Evolutionary conservation across 768 basidiomycete species (phyloP), one percentile per base, ranked within the genome.

Genomic region (Hypholoma fasciculare): DNA sequence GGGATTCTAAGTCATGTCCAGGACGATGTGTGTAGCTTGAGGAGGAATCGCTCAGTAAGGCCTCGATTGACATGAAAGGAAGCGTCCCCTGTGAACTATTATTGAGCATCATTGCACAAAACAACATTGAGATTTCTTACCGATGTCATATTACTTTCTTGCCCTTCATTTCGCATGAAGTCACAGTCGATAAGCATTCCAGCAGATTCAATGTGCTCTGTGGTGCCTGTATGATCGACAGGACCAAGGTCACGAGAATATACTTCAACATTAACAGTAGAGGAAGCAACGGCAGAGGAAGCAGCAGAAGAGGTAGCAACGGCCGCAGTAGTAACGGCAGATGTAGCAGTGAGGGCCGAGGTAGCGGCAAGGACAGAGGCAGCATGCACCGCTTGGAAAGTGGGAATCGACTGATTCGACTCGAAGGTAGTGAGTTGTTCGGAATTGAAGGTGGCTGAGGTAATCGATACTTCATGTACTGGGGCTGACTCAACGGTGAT

Each of bases 161-260:
- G 30, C 30, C 30, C 36, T 26, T 4, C 19, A 14, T 26, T 6
- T n/a, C 38, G 53, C 53, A 54, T 56, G 36, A 48, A 56, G 12
- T 56, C 54, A 19, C 37, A 48, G 46, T 56, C 54, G 19, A 56
- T 56, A n/a, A 56, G 2, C 44, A 56, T 49, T 4, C 54, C 54
- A 48, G 46, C 34, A 8, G 36, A n/a, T 26, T 47, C 44, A 14
- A 56, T 56, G 20, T 13, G 23, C 47, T 56, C 46, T 19, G 34
- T 14, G 13, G 47, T 47, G 13, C 54, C 54, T 9, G 9, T 30
- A 30, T 30, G 7, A 30, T 30, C 27, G 7, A 30, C 27, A 7
- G 27, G 27, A 4, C 27, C 7, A 14, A 30, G 4, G 27, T 30
- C 27, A 30, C n/a, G n/a, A n/a, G n/a, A n/a, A n/a, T n/a, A n/a